Evolutionary conservation across 2,329 filamentous ascomycete species (phyloP).

Genomic region (Colletotrichum sp.): DNA sequence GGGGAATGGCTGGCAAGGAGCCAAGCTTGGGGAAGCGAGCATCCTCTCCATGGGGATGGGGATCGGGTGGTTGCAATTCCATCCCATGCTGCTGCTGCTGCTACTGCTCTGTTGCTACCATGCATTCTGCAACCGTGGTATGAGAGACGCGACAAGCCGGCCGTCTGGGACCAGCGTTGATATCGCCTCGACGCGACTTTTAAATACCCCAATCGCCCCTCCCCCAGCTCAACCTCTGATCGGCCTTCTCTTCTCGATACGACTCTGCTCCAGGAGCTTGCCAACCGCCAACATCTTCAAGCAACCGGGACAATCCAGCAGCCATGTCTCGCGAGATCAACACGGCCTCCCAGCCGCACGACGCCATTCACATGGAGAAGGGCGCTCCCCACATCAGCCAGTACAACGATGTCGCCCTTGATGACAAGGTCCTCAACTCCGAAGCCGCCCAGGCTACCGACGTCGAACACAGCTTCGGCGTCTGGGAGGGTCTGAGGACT

Average conservation of each 20-base stretch:
- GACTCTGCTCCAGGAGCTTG: conserved; percentile 12
- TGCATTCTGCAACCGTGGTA: conserved; percentile 2
- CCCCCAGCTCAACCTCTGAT: background rate
- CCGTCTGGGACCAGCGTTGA: conserved; percentile 5
- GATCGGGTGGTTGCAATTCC: background rate
- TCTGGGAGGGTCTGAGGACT: conserved; percentile 40
- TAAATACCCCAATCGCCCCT: conserved; percentile 3
- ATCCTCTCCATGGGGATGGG: background rate
- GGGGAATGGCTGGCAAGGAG: background rate
- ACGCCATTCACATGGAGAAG: conserved; percentile 33
- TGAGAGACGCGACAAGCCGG: background rate
- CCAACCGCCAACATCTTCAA: background rate
- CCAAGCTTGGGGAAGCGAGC: conserved; percentile 6
- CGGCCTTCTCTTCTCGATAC: background rate
- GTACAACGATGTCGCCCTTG: conserved; percentile 35
- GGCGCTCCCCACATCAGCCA: conserved; percentile 32
- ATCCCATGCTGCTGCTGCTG: background rate
- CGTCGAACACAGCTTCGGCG: conserved; percentile 39
- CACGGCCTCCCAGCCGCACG: background rate
- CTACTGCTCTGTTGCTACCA: background rate
- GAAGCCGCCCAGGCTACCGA: conserved; percentile 40
- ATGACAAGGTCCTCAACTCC: conserved; percentile 41
- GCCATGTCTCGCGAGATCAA: conserved; percentile 17
- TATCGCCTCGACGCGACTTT: background rate
- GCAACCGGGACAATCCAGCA: background rate